phyloP scores from a whole-genome alignment of 352 stramenopile species.

The Elongisporangium undulatum region DNA sequence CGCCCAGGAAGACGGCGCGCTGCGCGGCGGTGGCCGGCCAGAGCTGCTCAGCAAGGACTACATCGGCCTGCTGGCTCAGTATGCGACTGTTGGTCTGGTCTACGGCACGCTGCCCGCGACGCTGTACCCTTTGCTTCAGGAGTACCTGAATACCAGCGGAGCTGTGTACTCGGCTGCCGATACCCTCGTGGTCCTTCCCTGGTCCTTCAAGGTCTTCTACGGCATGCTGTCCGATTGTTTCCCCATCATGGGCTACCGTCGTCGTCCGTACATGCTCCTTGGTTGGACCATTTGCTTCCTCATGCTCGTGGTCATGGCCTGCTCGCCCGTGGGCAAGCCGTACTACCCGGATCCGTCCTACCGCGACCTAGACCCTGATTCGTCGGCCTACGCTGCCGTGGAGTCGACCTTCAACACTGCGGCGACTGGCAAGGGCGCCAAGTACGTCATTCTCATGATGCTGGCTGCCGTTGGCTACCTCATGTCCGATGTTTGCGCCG shows the following conservation, averaged over 20 bases:
- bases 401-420: slow-evolving; percentile 22
- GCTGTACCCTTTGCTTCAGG: slow-evolving; percentile 26
- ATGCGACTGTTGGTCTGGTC: slow-evolving; percentile 39
- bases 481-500: slow-evolving; percentile 66
- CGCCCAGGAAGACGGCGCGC: slow-evolving; percentile 4
- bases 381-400: slow-evolving; percentile 17
- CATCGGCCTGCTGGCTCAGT: slow-evolving; percentile 43
- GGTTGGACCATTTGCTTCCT: slow-evolving; percentile 22
- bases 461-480: slow-evolving; percentile 69
- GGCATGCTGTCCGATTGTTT: slow-evolving; percentile 14
- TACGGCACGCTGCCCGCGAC: slow-evolving; percentile 26
- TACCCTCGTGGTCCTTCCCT: slow-evolving; percentile 23
- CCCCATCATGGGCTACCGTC: slow-evolving; percentile 31
- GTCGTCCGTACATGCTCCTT: slow-evolving; percentile 32
- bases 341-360: slow-evolving; percentile 22
- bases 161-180: slow-evolving; percentile 19
- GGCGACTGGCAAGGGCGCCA: slow-evolving; percentile 25
- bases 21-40: slow-evolving; percentile 5
- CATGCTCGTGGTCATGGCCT: slow-evolving; percentile 23
- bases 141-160: slow-evolving; percentile 26
- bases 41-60: slow-evolving; percentile 15
- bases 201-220: slow-evolving; percentile 35
- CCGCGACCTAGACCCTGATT: slow-evolving; percentile 2
- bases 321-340: slow-evolving; percentile 12
- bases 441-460: slow-evolving; percentile 73